Evolutionary conservation across 129 eudicot genomes (phyloP), one percentile per base, ranked within the genome.

Genomic region (Chrysanthemum lavandulifolium): DNA sequence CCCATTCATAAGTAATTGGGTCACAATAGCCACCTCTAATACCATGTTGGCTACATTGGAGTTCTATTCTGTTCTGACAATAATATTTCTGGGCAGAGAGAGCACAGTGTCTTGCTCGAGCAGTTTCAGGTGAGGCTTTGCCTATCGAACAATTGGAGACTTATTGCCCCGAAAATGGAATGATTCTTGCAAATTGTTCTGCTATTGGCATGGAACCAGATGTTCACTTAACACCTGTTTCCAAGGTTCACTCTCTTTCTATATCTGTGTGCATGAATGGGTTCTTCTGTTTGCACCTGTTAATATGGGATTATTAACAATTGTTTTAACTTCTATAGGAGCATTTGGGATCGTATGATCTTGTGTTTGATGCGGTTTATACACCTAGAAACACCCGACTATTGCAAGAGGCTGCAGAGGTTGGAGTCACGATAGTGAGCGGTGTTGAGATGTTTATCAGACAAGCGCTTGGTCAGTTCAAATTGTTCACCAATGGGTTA

Each of bases 391-490:
- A 81, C 81, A 91, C 97, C 4, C 80, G 96, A 16, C 82, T 91
- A 64, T 73, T 91, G 80, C 84, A 77, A 73, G 97, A 88, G 74
- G 97, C 97, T 29, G 87, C 71, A 56, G 93, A 81, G 60, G 81
- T 85, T 63, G 93, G 97, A 59, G 96, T 88, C 62, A 75, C 74
- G 8, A 88, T 86, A 14, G 96, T 91, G 66, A 83, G 88, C n/a
- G 97, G 97, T 14, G 91, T 88, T 43, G 96, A 88, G 80, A 91
- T 91, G 97, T 91, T 91, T 68, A 65, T 88, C 64, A 78, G 96
- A 74, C 97, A 91, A 76, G 97, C 97, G 0, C 83, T 86, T 73
- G 89, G 85, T 14, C 97, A 91, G 66, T 91, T 86, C 73, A 85
- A 89, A 55, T 69, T 87, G 77, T 91, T 91, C 87, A 91, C 97